Base-by-base conservation (phyloP, 805 yeast genomes). In the Pichia manshurica region DNA sequence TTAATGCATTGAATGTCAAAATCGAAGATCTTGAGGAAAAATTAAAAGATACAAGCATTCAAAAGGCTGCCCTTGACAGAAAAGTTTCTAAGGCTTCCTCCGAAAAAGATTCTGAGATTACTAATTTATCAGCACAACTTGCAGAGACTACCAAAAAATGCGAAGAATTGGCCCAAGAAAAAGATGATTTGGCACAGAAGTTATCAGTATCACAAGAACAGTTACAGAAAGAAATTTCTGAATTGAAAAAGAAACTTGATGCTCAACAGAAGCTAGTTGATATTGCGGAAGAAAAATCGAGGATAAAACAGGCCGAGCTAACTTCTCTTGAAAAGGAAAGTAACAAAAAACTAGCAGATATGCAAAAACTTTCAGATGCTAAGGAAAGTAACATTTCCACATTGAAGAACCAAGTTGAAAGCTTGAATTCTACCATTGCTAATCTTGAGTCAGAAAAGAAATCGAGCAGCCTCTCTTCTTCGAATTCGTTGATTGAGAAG, bases 171-270 rank as follows among this genome's bases (percentile, higher is more conserved):
- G 12, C 22, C 1, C 10, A 25, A 13, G 48, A 46, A 16, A 46
- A 42, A 12, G 38, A 42, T 1, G 13, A 31, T 3, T 3, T 34
- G 6, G 8, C 10, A 2, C 8, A 40, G 10, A 19, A 41, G 29
- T 28, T 46, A 20, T 25, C 23, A 2, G 20, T 33, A 6, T 28
- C 34, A 4, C 36, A 19, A 16, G 20, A 15, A 3, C 3, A 23
- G 15, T 12, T 21, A 2, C 28, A 6, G 10, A 3, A 21, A 2
- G 48, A 45, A 22, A 39, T 44, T 44, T 12, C 29, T 23, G 36
- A 34, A 20, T 43, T 47, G 19, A 23, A 39, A 19, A 10, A 7
- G 6, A 43, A 39, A 32, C 40, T 47, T 12, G 37, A 28, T 17
- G 37, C 15, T 17, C 44, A 47, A n/a, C 25, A 28, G 1, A 42